Evolutionary conservation across 2,329 filamentous ascomycete species (phyloP).

Genomic region (Fusarium vanettenii): DNA sequence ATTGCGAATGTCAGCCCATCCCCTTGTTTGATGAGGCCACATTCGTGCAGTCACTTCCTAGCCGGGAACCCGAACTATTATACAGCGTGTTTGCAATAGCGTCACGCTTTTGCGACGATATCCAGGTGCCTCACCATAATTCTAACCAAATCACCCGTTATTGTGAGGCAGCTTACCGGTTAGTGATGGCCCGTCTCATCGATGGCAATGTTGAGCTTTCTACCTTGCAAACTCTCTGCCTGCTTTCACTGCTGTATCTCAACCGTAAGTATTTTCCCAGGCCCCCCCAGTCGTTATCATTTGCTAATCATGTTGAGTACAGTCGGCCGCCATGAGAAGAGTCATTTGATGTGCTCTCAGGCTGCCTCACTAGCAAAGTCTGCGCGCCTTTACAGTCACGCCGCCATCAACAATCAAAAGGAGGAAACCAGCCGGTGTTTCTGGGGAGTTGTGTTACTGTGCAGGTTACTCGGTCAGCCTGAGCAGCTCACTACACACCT

Average conservation of each 20-base stretch:
- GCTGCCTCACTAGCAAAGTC: not conserved
- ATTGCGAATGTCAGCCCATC: slow-evolving; percentile 16
- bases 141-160: not conserved
- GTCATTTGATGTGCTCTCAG: not conserved
- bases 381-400: not conserved
- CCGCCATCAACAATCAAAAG: not conserved
- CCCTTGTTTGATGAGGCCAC: slow-evolving; percentile 4
- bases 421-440: slow-evolving; percentile 3
- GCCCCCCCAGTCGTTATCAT: not conserved
- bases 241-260: not conserved
- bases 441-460: slow-evolving; percentile 1
- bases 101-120: not conserved
- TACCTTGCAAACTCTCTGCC: slow-evolving; percentile 7
- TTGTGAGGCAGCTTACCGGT: not conserved
- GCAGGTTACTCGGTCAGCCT: not conserved
- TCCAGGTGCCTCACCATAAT: not conserved
- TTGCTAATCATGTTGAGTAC: not conserved
- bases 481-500: not conserved
- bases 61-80: not conserved
- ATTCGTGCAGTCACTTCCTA: not conserved
- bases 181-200: not conserved
- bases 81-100: not conserved
- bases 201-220: slow-evolving; percentile 6
- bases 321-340: not conserved
- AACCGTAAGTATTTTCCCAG: not conserved